Evolutionary conservation across 176 grass and related monocot genomes (phyloP), one percentile per base, ranked within the genome.

Genomic region (Hordeum marinum): DNA sequence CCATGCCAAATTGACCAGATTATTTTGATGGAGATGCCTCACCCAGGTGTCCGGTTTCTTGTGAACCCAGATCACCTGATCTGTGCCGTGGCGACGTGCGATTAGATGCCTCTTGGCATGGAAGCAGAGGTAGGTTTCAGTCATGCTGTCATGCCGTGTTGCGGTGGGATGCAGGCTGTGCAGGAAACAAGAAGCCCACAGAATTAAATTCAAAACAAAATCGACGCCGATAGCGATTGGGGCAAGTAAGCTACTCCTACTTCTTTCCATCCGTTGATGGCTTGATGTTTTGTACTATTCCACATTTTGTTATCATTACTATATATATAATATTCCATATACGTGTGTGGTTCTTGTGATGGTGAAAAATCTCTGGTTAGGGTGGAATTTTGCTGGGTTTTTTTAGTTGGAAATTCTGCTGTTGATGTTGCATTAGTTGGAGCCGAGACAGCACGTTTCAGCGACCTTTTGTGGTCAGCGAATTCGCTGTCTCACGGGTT

Each of bases 161-260:
- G 63, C 31, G 23, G 18, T 21, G 75, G 87, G 81, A 67, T 48
- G 76, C 45, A 80, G 21, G 26, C 72, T 75, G 72, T 75, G 72
- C 45, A 75, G 87, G 87, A 78, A 89, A 80, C 87, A 85, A 59
- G 76, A 80, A 37, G 68, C 68, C 81, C 87, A 75, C 81, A 9
- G 15, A 75, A 75, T 75, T 75, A 5, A 75, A 32, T 20, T 21
- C 1, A 54, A 32, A 57, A 21, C 9, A 52, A 75, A 52, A 52
- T 18, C 8, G 45, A 32, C 4, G 45, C 15, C 2, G 45, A 75
- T 32, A 75, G 45, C 4, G 72, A 75, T 52, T 36, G 17, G 69
- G 72, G 72, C 45, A 32, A 75, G 72, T 54, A 31, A 75, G 72
- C 43, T 58, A 21, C 76, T 67, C 43, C 60, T 57, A 26, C 34